Evolutionary conservation across 768 basidiomycete species (phyloP), one percentile per base, ranked within the genome.

Genomic region (Artomyces pyxidatus): DNA sequence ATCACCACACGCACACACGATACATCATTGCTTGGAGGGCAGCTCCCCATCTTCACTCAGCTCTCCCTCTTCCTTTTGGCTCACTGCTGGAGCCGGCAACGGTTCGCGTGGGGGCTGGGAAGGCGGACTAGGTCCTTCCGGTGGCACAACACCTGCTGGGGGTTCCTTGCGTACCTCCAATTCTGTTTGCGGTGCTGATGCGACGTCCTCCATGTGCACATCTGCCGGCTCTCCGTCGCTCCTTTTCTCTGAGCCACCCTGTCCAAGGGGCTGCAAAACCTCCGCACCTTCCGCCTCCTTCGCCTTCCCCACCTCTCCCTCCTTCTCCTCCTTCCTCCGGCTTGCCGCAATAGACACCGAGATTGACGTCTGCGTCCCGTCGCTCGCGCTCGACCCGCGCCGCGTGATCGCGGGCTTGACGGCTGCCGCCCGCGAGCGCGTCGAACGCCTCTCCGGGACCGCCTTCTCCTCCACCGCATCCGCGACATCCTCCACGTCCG

Each of bases 321-420:
- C 54, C 38, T 7, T 44, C 10, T 51, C 50, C 4, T 57, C 53
- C 32, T 50, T 51, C 42, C 43, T 54, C n/a, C 51, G 56, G 26
- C 48, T 28, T n/a, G 53, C 55, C 6, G 53, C 55, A n/a, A 56
- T 46, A 4, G 55, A 56, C 17, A 54, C 48, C 5, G 55, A 56
- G 9, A 54, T 53, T 7, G 55, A 56, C 8, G 55, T 56, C 27
- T 56, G 55, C 17, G 53, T 57, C 35, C 28, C 55, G 37, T 57
- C 56, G 19, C 56, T 57, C 16, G 53, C 56, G 25, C 56, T 57
- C 32, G 56, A 57, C 37, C 52, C 52, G 44, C 56, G 55, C 32
- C 56, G 43, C 17, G 35, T 46, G 12, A 43, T 23, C 10, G 42
- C 10, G 11, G 47, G 41, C 28, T 49, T 51, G 28, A 41, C 45